Evolutionary conservation across 1,284 basidiomycete species (phyloP), one percentile per base, ranked within the genome.

Genomic region (Polyporus tsugae): DNA sequence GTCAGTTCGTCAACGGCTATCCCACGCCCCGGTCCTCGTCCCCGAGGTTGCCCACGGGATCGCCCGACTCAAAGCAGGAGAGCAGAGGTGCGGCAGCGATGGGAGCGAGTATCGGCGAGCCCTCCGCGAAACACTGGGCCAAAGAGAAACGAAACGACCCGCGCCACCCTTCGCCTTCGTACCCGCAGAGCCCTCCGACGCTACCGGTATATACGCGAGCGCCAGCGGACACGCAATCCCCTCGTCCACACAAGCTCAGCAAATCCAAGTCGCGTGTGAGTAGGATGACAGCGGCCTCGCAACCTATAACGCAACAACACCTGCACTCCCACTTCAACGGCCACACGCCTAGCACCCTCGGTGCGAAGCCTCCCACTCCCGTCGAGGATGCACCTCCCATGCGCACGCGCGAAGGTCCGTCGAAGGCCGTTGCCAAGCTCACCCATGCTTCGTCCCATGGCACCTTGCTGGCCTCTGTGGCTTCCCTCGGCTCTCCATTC

Each of bases 241-340:
- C 68, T 39, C 70, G 72, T 25, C 36, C 46, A 29, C 55, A 69
- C 59, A 76, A 75, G 68, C 66, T 75, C 59, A 78, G 75, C 72
- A 78, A 76, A 63, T 65, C 71, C 39, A 73, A 66, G n/a, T 70
- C 73, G 61, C 73, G 69, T 49, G 62, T 72, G 17, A 63, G 72
- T 13, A 60, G 71, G 59, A 68, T 70, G 61, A 55, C 60, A 42
- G 71, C 66, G 2, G 53, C 65, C n/a, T 63, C 68, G 39, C 61
- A 49, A 60, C 52, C 35, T 15, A 66, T 53, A 25, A 57, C 59
- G 15, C 59, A 44, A 13, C 49, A 19, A 10, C 62, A 59, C 36
- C 38, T 62, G 7, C 60, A 53, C 15, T 52, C 67, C 6, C 61
- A 52, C 17, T 35, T 44, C 15, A 44, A 63, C 57, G 60, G 65